Evolutionary conservation across 306 rosid genomes (phyloP), one percentile per base, ranked within the genome.

Genomic region (Notholithocarpus densiflorus): DNA sequence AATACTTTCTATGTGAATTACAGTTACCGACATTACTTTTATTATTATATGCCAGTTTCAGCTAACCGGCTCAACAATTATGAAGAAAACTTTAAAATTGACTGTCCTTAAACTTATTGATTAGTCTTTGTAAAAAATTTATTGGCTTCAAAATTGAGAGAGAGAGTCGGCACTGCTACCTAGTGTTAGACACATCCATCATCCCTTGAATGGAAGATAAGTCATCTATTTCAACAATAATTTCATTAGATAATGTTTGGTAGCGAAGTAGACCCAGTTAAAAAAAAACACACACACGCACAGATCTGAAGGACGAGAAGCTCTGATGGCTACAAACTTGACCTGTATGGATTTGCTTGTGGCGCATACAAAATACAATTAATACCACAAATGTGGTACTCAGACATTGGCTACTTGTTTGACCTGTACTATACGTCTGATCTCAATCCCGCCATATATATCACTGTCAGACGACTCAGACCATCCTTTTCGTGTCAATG

Each of bases 401-500:
- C 37, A 61, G 29, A 12, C 29, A 18, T 12, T 15, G 15, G n/a
- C 10, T 8, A 26, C 43, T 32, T 14, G 20, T 62, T 14, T 15
- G 32, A 24, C 69, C 10, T 2, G 0, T 8, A 59, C 29, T 3
- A 11, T 23, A 59, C 13, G 62, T 56, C 27, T 19, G 31, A 1
- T 21, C 4, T 61, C 14, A 61, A 32, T 40, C 45, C 12, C 45
- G 40, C 32, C 37, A 14, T 61, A 6, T 6, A 4, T 64, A 17
- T 62, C 9, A 5, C 13, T 48, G 40, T 18, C 73, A n/a, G 61
- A 40, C 45, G 1, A 32, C 11, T 20, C 73, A n/a, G 53, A 68
- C 20, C 56, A 48, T 77, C 55, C 5, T 72, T 84, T 80, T 64
- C 71, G 27, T 78, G 86, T 78, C 86, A 85, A 83, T 84, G 62